Evolutionary conservation across 1,139 yeast genomes (phyloP).

Genomic region (Suhomyces chickasaworum): DNA sequence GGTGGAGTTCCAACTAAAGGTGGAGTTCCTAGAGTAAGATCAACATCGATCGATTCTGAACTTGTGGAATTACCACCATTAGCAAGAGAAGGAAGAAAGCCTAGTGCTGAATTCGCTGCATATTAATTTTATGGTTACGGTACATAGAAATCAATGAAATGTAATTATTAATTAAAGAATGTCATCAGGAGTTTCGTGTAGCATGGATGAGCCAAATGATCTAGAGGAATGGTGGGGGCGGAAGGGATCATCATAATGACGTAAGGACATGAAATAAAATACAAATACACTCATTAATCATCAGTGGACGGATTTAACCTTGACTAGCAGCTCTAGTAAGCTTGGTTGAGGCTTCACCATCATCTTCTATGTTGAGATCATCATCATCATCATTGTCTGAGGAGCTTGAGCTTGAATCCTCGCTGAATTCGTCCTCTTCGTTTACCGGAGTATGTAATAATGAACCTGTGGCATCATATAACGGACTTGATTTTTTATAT

Average conservation of each 20-base stretch:
- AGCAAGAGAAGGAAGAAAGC: conserved; percentile 76
- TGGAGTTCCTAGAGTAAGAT: neutral
- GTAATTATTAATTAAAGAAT: conserved; percentile 6
- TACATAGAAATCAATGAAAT: neutral
- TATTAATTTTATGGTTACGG: conserved; percentile 1
- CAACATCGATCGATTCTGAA: conserved; percentile 37
- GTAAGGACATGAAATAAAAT: conserved; percentile 11
- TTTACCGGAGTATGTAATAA: conserved; percentile 24
- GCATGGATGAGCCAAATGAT: neutral
- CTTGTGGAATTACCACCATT: conserved; percentile 74
- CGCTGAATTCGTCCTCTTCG: conserved; percentile 32
- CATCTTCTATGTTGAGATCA: conserved; percentile 24
- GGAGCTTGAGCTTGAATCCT: conserved; percentile 32
- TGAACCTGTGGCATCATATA: conserved; percentile 51
- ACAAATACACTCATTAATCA: conserved; percentile 18
- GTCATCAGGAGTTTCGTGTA: neutral
- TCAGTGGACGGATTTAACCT: conserved; percentile 23
- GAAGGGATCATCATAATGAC: neutral
- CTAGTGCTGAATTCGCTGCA: conserved; percentile 7
- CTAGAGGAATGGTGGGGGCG: neutral
- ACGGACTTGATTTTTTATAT: conserved; percentile 64
- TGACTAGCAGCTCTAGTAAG: conserved; percentile 48
- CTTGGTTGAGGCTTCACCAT: conserved; percentile 26
- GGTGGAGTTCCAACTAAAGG: conserved; percentile 54
- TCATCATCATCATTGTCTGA: conserved; percentile 35